A percentile compares a stretch with the other conserved stretches of the same genome.
These are phyloP conservation scores for Phytophthora meadii DNA, from an alignment of 352 stramenopile genomes.

Conservation along the genomic window DNA sequence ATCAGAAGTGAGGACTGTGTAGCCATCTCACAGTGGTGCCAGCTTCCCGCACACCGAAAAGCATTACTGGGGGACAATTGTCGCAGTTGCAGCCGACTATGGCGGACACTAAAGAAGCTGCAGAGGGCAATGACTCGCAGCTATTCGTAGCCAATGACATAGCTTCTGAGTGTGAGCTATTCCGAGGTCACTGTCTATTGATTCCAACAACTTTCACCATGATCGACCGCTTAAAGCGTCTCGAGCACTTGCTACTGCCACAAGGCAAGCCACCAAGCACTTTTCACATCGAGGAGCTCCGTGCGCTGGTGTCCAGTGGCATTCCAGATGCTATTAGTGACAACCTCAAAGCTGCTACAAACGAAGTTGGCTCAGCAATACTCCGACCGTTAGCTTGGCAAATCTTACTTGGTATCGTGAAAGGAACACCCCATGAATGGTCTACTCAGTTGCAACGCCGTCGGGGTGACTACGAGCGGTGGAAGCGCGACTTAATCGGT, in stretches of 20 bases:
- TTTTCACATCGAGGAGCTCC: constrained; percentile 36
- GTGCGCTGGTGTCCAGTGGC: constrained; percentile 24
- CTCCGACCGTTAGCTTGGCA: constrained; percentile 46
- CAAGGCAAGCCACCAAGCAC: not conserved
- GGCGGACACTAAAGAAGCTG: no score
- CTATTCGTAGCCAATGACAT: no score
- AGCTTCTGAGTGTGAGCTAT: not conserved
- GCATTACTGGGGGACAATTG: not conserved
- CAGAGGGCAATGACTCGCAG: no score
- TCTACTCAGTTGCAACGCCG: constrained; percentile 18
- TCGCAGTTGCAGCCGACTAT: not conserved
- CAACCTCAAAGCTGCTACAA: not conserved
- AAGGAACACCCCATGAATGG: constrained; percentile 27
- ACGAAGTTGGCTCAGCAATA: not conserved
- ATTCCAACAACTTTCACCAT: not conserved
- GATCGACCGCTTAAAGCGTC: constrained; percentile 12
- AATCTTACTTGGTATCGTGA: constrained; percentile 50
- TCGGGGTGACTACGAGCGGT: constrained; percentile 37
- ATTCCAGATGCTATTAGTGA: constrained; percentile 1
- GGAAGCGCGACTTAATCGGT: constrained; percentile 48
- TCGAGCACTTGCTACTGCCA: constrained; percentile 21
- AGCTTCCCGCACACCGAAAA: not conserved
- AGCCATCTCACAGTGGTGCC: constrained; percentile 12
- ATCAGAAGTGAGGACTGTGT: constrained; percentile 8
- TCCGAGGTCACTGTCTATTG: not conserved